Percentiles rank a stretch among this genome's conserved stretches.
phyloP scores from a whole-genome alignment of 176 grass and related monocot species.

The sorghum (Sorghum bicolor) region Sorghum_bicolor_NCBIv3 NC_012878.2:50288501-50289000 shows the following conservation, averaged over 20 bases:
- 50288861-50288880: not conserved
- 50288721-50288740: not conserved
- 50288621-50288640: not conserved
- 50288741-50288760: not conserved
- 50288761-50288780: conserved; percentile 12
- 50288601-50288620: not conserved
- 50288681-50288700: not conserved
- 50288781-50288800: not conserved
- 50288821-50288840: not conserved
- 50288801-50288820: not conserved
- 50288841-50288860: not conserved
- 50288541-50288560: not conserved
- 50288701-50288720: not conserved
- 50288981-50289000: too few species aligned
- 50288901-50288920: too few species aligned
- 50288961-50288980: too few species aligned
- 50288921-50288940: too few species aligned
- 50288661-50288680: not conserved
- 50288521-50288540: conserved; percentile 41
- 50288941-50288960: too few species aligned
- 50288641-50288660: not conserved
- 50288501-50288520: conserved; percentile 47
- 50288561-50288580: not conserved
- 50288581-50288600: not conserved
- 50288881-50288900: too few species aligned